Evolutionary conservation across 306 rosid species (phyloP), one percentile per base, ranked within the genome.

Genomic region (Quercus engelmannii): DNA sequence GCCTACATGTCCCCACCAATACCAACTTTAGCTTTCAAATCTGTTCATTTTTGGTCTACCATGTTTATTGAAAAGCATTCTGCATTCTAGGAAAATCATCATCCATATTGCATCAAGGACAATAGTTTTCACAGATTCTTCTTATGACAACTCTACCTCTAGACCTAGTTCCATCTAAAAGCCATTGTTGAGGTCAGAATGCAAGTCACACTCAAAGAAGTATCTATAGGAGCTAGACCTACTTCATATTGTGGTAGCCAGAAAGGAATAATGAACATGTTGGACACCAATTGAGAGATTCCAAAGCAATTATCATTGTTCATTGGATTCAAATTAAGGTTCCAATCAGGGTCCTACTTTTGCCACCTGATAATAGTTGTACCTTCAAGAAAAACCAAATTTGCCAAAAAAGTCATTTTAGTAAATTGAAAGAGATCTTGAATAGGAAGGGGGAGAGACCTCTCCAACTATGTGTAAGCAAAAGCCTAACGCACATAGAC

Each of bases 301-400:
- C 23, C 77, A 76, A 46, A 43, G 17, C 17, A n/a, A 33, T 35
- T 12, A 57, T 19, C 17, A 30, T 67, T 56, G 61, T 18, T 75
- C 18, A 31, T 28, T 55, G 83, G 73, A 70, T 64, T 46, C 77
- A n/a, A 74, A 26, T 26, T 26, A 26, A 30, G 35, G 3, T 55
- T 61, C 77, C 64, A 11, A 35, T 26, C 10, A 38, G 20, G 59
- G 77, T 74, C 31, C n/a, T 54, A 52, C 64, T 70, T 26, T 63
- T 76, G 59, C 75, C 78, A 74, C 72, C 64, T 74, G 75, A 67
- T 41, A 41, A 41, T 19, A 8, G 71, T 19, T 31, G 74, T 52
- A 80, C 79, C 31, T 76, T 55, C 14, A 30, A 43, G 19, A 31
- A 17, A n/a, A n/a, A 13, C 30, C 11, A 62, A 5, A 15, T 30